Conservation (phyloP, 805 yeast species). For the Ogataea paradorogensis region DNA sequence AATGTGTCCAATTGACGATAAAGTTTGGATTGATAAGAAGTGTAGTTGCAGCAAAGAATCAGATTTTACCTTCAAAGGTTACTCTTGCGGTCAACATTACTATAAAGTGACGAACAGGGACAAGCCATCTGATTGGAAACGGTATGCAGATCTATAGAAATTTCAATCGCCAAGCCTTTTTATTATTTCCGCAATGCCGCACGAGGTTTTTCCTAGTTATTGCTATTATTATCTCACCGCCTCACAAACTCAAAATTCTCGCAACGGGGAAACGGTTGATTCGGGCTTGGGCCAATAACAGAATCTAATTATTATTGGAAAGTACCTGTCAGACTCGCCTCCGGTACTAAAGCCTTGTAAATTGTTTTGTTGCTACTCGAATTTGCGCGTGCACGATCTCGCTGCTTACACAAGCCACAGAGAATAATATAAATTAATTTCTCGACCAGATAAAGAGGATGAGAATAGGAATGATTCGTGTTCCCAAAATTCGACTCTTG, state of each 20-base stretch:
- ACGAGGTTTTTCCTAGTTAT: too few relatives aligned
- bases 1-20: conserved; percentile 41
- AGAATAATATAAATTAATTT: neutral
- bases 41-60: conserved; percentile 39
- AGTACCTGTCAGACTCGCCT: too few relatives aligned
- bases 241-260: neutral
- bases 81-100: conserved; percentile 35
- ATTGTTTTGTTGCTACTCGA: neutral
- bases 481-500: conserved; percentile 4
- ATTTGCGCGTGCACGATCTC: conserved; percentile 5
- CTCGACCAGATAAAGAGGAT: neutral
- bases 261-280: neutral
- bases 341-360: neutral
- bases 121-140: conserved; percentile 31
- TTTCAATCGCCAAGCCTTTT: conserved; percentile 3
- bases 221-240: too few relatives aligned
- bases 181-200: conserved; percentile 1
- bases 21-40: conserved; percentile 25
- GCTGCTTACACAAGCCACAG: conserved; percentile 6
- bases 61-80: conserved; percentile 39
- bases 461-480: conserved; percentile 13
- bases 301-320: too few relatives aligned
- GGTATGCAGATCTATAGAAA: conserved; percentile 16
- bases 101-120: conserved; percentile 26
- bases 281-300: neutral